phyloP scores from a whole-genome alignment of 805 yeast species.

The Cyberlindnera lachancei region DNA sequence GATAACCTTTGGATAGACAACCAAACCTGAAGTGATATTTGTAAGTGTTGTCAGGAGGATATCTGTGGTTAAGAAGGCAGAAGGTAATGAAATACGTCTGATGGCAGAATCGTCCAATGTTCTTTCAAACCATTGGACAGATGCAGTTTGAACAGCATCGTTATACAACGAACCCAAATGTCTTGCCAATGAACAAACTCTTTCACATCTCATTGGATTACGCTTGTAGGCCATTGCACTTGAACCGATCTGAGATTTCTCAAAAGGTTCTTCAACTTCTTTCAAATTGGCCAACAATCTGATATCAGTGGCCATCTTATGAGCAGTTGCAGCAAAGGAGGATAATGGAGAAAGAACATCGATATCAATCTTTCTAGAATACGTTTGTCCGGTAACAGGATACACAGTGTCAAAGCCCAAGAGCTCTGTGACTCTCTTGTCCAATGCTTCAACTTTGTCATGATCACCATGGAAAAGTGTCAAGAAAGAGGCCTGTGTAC shows the following conservation, averaged over 20 bases:
- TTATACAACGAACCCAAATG: conserved; percentile 86
- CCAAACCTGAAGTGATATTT: conserved; percentile 91
- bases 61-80: conserved; percentile 94
- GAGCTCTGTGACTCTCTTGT: conserved; percentile 85
- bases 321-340: conserved; percentile 92
- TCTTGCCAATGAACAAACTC: conserved; percentile 97
- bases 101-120: conserved; percentile 97
- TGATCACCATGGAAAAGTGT: conserved; percentile 95
- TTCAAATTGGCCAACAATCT: conserved; percentile 93
- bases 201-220: conserved; percentile 98
- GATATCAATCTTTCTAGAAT: conserved; percentile 94
- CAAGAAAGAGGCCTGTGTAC: conserved; percentile 96
- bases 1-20: conserved; percentile 97
- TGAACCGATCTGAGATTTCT: conserved; percentile 96
- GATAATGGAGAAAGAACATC: conserved; percentile 90
- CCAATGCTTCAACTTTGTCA: conserved; percentile 90
- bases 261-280: conserved; percentile 98
- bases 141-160: conserved; percentile 94
- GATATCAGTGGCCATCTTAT: conserved; percentile 95
- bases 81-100: conserved; percentile 92
- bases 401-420: conserved; percentile 92
- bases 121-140: conserved; percentile 99
- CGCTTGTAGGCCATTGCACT: conserved; percentile 99
- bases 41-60: conserved; percentile 81
- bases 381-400: conserved; percentile 99